Evolutionary conservation across 805 yeast genomes (phyloP).

Genomic region (Kodamaea neixiangensis): DNA sequence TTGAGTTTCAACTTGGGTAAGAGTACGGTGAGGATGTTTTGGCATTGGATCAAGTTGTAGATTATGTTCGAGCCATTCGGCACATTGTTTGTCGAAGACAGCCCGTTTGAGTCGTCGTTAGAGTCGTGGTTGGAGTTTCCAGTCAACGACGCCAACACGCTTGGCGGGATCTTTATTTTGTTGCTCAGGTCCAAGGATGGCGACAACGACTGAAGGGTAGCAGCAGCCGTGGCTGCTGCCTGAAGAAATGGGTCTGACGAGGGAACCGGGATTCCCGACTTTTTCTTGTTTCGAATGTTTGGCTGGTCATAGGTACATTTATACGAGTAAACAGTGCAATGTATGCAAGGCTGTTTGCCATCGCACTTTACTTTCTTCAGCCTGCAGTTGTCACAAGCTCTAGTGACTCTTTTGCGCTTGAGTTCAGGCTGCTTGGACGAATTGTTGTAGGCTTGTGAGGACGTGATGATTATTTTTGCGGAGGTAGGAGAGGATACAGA

Average conservation of each 20-base stretch:
- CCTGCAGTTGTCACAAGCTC: slow-evolving; percentile 78
- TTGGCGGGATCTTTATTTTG: slow-evolving; percentile 7
- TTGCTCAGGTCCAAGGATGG: slow-evolving; percentile 11
- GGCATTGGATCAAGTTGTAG: slow-evolving; percentile 29
- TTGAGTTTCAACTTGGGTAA: slow-evolving; percentile 39
- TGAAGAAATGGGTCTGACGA: slow-evolving; percentile 21
- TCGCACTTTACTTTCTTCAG: slow-evolving; percentile 79
- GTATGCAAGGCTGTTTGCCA: slow-evolving; percentile 76
- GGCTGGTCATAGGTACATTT: slow-evolving; percentile 86
- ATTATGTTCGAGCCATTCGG: slow-evolving; percentile 11
- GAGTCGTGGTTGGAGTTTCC: not conserved
- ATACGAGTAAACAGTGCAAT: slow-evolving; percentile 84
- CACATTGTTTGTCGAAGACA: not conserved
- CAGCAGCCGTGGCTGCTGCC: slow-evolving; percentile 16
- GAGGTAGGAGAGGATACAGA: not conserved
- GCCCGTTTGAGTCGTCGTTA: not conserved
- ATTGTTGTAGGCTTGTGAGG: not conserved
- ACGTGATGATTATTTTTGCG: not conserved
- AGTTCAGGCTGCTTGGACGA: slow-evolving; percentile 1
- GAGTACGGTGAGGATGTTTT: slow-evolving; percentile 34
- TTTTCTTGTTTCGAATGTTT: slow-evolving; percentile 52
- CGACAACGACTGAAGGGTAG: slow-evolving; percentile 18
- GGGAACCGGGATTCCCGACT: slow-evolving; percentile 31
- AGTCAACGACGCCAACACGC: slow-evolving; percentile 8
- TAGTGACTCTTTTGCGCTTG: slow-evolving; percentile 66